These are phyloP conservation scores for Martiniozyma abietophila DNA, from an alignment of 805 yeast genomes.

Conservation along the genomic window DNA sequence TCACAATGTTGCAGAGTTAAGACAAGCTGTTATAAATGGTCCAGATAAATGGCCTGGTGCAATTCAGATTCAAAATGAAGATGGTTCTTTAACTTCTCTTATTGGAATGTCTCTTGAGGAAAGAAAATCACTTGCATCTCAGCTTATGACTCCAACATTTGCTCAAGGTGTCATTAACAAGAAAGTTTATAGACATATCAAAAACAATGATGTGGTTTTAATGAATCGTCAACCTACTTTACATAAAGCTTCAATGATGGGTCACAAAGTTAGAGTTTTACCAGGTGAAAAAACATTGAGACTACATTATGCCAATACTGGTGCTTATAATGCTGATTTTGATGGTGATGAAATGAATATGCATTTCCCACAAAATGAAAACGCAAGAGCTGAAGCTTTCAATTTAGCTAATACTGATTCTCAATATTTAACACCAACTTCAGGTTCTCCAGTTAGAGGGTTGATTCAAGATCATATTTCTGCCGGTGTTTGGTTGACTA, in stretches of 20 bases:
- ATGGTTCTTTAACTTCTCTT: slow-evolving; percentile 73
- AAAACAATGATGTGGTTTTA: slow-evolving; percentile 87
- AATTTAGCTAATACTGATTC: slow-evolving; percentile 94
- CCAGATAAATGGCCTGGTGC: slow-evolving; percentile 99
- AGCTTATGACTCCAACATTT: slow-evolving; percentile 74
- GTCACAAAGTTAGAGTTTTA: slow-evolving; percentile 91
- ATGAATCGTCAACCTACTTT: slow-evolving; percentile 99
- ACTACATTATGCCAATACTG: slow-evolving; percentile 96
- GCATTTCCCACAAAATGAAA: slow-evolving; percentile 98
- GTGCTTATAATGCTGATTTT: slow-evolving; percentile 97
- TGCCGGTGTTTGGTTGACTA: slow-evolving; percentile 98
- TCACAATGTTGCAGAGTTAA: slow-evolving; percentile 78
- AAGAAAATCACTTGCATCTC: slow-evolving; percentile 91
- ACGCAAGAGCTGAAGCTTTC: slow-evolving; percentile 93
- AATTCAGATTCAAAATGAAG: slow-evolving; percentile 89
- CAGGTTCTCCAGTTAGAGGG: slow-evolving; percentile 98
- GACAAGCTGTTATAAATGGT: slow-evolving; percentile 95
- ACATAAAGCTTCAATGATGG: slow-evolving; percentile 99
- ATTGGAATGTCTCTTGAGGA: slow-evolving; percentile 88
- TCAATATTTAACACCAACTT: slow-evolving; percentile 95
- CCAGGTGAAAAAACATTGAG: slow-evolving; percentile 97
- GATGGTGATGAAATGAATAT: slow-evolving; percentile 99
- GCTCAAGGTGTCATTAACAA: slow-evolving; percentile 66
- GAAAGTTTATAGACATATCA: slow-evolving; percentile 90
- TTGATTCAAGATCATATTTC: slow-evolving; percentile 97